A percentile compares a stretch with the other conserved stretches of the same genome.
phyloP scores from a whole-genome alignment of 768 basidiomycete species.

The Boletus rufocinnamomeus region DNA sequence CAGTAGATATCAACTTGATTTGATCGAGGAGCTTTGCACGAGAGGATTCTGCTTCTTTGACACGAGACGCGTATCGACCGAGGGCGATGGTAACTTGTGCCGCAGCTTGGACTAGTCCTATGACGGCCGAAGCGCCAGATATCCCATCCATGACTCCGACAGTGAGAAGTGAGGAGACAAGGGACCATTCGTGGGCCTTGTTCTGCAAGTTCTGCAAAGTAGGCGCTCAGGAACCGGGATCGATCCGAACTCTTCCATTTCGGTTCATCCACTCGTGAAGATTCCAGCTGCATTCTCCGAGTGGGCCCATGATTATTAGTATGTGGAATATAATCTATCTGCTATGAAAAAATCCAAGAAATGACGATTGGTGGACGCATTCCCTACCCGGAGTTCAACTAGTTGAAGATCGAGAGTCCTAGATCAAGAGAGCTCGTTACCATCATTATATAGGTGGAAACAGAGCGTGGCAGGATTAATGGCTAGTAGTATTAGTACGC shows the following conservation, averaged over 20 bases:
- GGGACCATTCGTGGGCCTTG: not conserved
- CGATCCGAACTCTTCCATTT: not conserved
- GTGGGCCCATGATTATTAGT: too few relatives aligned
- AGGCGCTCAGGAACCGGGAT: not conserved
- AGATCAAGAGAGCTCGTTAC: too few relatives aligned
- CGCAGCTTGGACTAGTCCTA: constrained; percentile 1
- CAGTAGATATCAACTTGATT: not conserved
- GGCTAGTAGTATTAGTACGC: too few relatives aligned
- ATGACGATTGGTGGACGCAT: too few relatives aligned
- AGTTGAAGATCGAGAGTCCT: too few relatives aligned
- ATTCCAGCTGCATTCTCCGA: too few relatives aligned
- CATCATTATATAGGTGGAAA: too few relatives aligned
- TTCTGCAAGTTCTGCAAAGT: not conserved
- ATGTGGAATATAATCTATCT: too few relatives aligned
- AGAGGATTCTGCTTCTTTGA: not conserved
- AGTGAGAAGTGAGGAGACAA: not conserved
- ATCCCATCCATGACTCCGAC: not conserved
- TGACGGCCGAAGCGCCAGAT: not conserved
- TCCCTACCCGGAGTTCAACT: too few relatives aligned
- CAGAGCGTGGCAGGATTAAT: too few relatives aligned
- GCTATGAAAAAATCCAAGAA: too few relatives aligned
- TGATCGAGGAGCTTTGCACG: not conserved
- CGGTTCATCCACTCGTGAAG: not conserved
- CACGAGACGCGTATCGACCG: not conserved
- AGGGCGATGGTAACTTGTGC: not conserved